These are phyloP conservation scores for Globisporangium emineosum DNA, from an alignment of 352 stramenopile species.

Conservation along the genomic window DNA sequence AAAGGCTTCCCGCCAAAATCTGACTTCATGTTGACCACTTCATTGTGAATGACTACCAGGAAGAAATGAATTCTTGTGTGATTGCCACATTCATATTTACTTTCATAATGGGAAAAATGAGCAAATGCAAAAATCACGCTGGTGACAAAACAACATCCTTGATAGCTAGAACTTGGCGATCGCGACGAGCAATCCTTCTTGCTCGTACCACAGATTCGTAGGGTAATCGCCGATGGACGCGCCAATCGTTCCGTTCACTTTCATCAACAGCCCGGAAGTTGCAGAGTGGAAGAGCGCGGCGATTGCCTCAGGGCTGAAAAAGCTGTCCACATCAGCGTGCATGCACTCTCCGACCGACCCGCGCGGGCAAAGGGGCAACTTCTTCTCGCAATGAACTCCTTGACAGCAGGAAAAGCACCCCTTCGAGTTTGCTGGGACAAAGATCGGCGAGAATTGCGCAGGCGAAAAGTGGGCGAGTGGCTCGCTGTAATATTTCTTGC, in stretches of 20 bases:
- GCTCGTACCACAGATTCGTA: slow-evolving; percentile 64
- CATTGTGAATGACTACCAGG: neutral
- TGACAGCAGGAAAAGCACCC: slow-evolving; percentile 82
- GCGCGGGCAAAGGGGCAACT: slow-evolving; percentile 57
- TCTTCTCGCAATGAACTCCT: slow-evolving; percentile 47
- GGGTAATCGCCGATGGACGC: slow-evolving; percentile 65
- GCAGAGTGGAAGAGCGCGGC: slow-evolving; percentile 67
- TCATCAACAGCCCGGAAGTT: slow-evolving; percentile 72
- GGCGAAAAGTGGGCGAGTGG: slow-evolving; percentile 71
- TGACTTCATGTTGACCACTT: neutral
- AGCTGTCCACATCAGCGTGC: slow-evolving; percentile 57
- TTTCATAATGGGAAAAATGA: neutral
- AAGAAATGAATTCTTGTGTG: neutral
- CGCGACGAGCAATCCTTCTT: slow-evolving; percentile 69
- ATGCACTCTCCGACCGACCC: slow-evolving; percentile 57
- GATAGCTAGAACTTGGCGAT: slow-evolving; percentile 36
- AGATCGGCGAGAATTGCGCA: slow-evolving; percentile 57
- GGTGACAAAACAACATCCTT: neutral
- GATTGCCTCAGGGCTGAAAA: slow-evolving; percentile 75
- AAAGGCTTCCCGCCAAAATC: slow-evolving; percentile 3
- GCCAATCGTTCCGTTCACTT: slow-evolving; percentile 74
- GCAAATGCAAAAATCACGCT: neutral
- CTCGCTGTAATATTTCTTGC: slow-evolving; percentile 63
- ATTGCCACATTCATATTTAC: neutral
- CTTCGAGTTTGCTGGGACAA: slow-evolving; percentile 59